A percentile compares a stretch with the other conserved stretches of the same genome.
phyloP scores from a whole-genome alignment of 129 eudicot genomes.

The Daucus carota region DNA sequence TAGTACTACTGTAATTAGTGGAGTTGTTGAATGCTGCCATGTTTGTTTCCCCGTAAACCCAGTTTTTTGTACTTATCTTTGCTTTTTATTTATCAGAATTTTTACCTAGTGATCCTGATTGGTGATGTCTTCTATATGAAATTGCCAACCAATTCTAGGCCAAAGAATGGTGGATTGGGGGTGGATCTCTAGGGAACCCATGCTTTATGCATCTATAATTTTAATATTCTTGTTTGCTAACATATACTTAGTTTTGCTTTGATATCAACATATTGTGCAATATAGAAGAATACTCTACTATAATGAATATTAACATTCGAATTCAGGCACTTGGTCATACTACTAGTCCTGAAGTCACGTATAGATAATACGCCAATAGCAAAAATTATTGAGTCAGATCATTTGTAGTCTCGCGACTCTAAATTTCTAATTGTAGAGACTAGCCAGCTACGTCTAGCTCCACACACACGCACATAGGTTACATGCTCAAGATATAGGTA shows the following conservation, averaged over 20 bases:
- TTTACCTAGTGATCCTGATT: neutral
- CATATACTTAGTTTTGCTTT: neutral
- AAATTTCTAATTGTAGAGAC: neutral
- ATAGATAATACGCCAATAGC: neutral
- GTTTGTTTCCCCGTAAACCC: constrained; percentile 44
- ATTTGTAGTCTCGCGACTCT: neutral
- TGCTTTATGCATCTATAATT: neutral
- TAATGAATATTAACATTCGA: too few relatives aligned
- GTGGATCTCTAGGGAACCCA: neutral
- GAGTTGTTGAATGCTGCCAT: constrained; percentile 53
- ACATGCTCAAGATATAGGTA: constrained; percentile 1
- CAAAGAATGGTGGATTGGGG: neutral
- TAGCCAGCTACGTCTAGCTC: neutral
- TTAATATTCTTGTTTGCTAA: neutral
- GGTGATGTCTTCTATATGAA: neutral
- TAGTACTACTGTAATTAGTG: constrained; percentile 21
- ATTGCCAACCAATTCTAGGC: neutral
- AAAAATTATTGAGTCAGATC: neutral
- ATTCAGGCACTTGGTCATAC: neutral
- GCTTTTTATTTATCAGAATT: neutral
- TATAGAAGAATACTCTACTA: neutral
- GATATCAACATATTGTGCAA: neutral
- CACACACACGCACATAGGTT: neutral
- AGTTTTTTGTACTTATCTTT: constrained; percentile 47
- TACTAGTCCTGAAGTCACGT: neutral